Conservation (phyloP, 768 basidiomycete genomes). For the Inosperma sp. region DNA sequence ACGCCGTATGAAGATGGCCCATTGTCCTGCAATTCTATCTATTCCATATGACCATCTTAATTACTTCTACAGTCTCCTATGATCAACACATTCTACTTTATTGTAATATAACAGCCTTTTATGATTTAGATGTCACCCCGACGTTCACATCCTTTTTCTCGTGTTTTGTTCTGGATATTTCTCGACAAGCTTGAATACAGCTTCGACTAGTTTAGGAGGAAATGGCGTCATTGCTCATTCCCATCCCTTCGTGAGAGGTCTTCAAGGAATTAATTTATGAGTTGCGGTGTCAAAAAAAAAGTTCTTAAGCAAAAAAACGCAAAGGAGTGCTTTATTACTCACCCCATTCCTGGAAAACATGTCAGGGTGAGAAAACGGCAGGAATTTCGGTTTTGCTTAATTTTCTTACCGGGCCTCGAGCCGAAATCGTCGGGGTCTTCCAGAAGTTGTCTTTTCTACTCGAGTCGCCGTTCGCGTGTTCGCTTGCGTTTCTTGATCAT, state of each 20-base stretch:
- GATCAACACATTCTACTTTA: too few species aligned
- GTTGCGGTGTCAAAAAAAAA: slow-evolving; percentile 29
- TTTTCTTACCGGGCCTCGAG: slow-evolving; percentile 25
- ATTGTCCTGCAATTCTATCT: too few species aligned
- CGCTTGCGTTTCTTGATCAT: slow-evolving; percentile 54
- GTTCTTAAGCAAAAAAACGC: not conserved
- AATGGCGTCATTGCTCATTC: slow-evolving; percentile 41
- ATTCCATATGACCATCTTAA: too few species aligned
- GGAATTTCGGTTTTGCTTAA: not conserved
- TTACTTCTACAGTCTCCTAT: too few species aligned
- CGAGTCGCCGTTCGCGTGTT: slow-evolving; percentile 41
- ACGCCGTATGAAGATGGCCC: too few species aligned
- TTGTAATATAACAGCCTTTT: too few species aligned
- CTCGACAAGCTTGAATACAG: slow-evolving; percentile 52
- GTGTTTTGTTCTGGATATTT: slow-evolving; percentile 61
- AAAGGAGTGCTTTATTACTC: too few species aligned
- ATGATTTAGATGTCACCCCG: too few species aligned
- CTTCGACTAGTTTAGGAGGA: slow-evolving; percentile 44
- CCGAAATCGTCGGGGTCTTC: slow-evolving; percentile 30
- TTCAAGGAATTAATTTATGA: slow-evolving; percentile 29
- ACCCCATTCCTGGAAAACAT: slow-evolving; percentile 36
- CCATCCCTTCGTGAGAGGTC: slow-evolving; percentile 36
- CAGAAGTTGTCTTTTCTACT: slow-evolving; percentile 27
- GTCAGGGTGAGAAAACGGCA: slow-evolving; percentile 20
- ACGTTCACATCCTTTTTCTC: slow-evolving; percentile 54